Percentiles rank a stretch among this genome's conserved stretches.
Evolutionary conservation across 495 filamentous ascomycete species (phyloP).

Genomic region (Penicillium coprophilum): DNA sequence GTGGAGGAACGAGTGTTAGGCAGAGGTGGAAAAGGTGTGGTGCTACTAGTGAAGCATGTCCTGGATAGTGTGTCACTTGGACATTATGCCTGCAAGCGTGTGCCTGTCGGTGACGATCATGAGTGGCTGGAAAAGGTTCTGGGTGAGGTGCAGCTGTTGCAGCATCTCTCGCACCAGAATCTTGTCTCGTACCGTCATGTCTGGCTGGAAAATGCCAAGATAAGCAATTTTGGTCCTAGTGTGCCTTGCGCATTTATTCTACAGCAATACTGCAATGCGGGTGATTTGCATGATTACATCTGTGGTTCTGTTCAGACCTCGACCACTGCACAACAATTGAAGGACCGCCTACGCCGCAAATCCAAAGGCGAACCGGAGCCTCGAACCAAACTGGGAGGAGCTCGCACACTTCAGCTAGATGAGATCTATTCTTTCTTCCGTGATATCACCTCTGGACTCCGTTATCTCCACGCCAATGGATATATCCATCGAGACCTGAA

Average conservation of each 20-base stretch:
- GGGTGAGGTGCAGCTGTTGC: conserved; percentile 87
- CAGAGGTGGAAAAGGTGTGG: conserved; percentile 89
- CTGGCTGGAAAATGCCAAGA: conserved; percentile 88
- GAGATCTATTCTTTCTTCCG: conserved; percentile 97
- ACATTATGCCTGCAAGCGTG: conserved; percentile 93
- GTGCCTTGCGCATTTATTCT: conserved; percentile 96
- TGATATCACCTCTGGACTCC: conserved; percentile 88
- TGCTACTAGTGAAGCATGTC: conserved; percentile 85
- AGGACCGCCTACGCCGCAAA: conserved; percentile 77
- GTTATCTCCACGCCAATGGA: conserved; percentile 86
- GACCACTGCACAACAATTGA: conserved; percentile 75
- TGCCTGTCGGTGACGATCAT: conserved; percentile 93
- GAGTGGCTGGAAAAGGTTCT: conserved; percentile 94
- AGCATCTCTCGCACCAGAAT: conserved; percentile 88
- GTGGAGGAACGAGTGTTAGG: conserved; percentile 82
- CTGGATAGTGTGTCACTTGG: conserved; percentile 84
- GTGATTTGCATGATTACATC: conserved; percentile 87
- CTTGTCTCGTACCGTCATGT: conserved; percentile 97
- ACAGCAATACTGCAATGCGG: conserved; percentile 94
- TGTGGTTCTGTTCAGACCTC: conserved; percentile 60
- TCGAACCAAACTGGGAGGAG: conserved; percentile 47
- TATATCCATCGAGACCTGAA: conserved; percentile 97
- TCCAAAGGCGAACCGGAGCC: conserved; percentile 63
- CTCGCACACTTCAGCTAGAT: conserved; percentile 74
- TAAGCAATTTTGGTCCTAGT: conserved; percentile 82